These are phyloP conservation scores for Chenopodium berlandieri DNA, from an alignment of 148 eudicot genomes.

Conservation along the genomic window DNA sequence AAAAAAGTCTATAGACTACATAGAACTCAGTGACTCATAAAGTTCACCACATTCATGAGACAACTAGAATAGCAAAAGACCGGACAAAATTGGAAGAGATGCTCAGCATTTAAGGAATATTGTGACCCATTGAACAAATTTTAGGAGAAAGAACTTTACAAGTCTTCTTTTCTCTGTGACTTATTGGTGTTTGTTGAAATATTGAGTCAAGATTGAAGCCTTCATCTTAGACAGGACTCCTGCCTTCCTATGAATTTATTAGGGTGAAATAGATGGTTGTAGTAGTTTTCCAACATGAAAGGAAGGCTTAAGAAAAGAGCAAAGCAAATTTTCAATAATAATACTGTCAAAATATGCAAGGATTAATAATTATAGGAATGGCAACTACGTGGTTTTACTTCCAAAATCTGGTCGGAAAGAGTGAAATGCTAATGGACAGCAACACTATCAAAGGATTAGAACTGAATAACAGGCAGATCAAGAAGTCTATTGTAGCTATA, in stretches of 20 bases:
- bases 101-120: background rate
- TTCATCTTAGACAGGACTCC: background rate
- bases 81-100: background rate
- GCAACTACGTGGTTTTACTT: background rate
- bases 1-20: background rate
- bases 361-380: background rate
- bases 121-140: background rate
- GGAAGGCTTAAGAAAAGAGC: background rate
- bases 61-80: background rate
- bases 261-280: background rate
- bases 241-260: no score
- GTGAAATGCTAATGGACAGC: background rate
- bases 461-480: no score
- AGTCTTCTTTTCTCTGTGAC: background rate
- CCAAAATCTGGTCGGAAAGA: background rate
- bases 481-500: no score
- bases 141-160: background rate
- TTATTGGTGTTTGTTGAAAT: background rate
- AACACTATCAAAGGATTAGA: background rate
- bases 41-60: background rate
- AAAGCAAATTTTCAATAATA: background rate
- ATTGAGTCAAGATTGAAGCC: background rate
- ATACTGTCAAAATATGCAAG: no score
- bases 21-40: background rate
- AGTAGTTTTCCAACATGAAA: background rate